Evolutionary conservation across 805 yeast genomes (phyloP).

Genomic region (Saccharomyces kudriavzevii): DNA sequence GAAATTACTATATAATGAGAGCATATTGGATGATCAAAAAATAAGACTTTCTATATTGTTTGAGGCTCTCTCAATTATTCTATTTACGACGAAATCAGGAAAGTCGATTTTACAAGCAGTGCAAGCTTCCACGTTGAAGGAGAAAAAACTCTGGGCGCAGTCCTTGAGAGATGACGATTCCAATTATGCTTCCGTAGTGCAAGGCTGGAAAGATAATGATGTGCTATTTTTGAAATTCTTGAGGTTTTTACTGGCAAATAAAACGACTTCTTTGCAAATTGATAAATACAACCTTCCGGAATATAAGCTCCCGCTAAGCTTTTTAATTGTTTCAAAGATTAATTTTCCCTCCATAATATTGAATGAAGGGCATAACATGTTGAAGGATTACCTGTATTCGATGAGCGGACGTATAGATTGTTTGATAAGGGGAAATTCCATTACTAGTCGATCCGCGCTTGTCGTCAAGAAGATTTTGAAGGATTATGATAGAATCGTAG

Average conservation of each 20-base stretch:
- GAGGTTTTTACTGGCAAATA: conserved; percentile 10
- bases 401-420: background rate
- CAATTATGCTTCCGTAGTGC: background rate
- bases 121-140: background rate
- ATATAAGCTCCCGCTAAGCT: conserved; percentile 2
- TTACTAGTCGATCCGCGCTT: background rate
- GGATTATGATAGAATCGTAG: background rate
- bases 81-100: conserved; percentile 23
- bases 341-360: conserved; percentile 1
- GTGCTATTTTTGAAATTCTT: conserved; percentile 8
- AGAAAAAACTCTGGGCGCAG: conserved; percentile 2
- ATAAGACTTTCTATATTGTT: conserved; percentile 2
- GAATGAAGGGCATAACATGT: conserved; percentile 5
- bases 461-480: background rate
- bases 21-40: background rate
- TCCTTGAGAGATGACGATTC: background rate
- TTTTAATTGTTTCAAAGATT: conserved; percentile 2
- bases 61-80: conserved; percentile 12
- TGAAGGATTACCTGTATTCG: background rate
- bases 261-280: conserved; percentile 4
- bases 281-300: conserved; percentile 1
- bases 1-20: background rate
- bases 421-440: background rate
- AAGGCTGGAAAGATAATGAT: background rate
- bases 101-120: conserved; percentile 8